A percentile compares a stretch with the other conserved stretches of the same genome.
phyloP scores from a whole-genome alignment of 495 filamentous ascomycete species.

The Bathelium albidoporum region DNA sequence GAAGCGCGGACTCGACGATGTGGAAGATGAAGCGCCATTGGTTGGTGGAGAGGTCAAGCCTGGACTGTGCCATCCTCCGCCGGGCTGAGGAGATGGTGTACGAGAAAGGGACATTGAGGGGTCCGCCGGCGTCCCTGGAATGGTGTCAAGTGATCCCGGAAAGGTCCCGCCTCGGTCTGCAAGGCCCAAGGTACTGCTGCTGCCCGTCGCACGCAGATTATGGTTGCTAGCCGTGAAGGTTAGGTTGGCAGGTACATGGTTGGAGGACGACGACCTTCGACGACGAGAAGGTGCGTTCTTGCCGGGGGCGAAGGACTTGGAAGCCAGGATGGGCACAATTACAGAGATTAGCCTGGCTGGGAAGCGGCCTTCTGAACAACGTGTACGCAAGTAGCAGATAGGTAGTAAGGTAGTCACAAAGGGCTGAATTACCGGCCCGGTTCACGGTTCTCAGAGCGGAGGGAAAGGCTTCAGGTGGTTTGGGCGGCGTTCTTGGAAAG shows the following conservation, averaged over 20 bases:
- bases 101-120: slow-evolving; percentile 64
- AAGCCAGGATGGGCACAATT: slow-evolving; percentile 4
- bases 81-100: slow-evolving; percentile 69
- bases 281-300: neutral
- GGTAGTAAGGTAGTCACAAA: neutral
- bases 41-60: slow-evolving; percentile 51
- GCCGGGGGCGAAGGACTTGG: neutral
- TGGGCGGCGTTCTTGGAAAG: neutral
- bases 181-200: neutral
- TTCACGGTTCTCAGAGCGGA: neutral
- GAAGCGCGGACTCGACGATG: slow-evolving; percentile 39
- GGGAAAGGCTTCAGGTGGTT: neutral
- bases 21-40: slow-evolving; percentile 53
- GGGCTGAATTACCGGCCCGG: too few species aligned
- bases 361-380: neutral
- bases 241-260: neutral
- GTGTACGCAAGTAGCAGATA: neutral
- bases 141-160: neutral
- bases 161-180: neutral
- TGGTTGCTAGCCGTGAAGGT: neutral
- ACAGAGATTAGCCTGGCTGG: neutral
- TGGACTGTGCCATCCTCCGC: slow-evolving; percentile 78
- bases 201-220: neutral
- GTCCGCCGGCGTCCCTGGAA: slow-evolving; percentile 25
- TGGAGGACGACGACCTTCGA: neutral